Percentiles rank a stretch among this genome's conserved stretches.
phyloP scores from a whole-genome alignment of 2,329 filamentous ascomycete genomes.

The Neofusicoccum ribis region DNA sequence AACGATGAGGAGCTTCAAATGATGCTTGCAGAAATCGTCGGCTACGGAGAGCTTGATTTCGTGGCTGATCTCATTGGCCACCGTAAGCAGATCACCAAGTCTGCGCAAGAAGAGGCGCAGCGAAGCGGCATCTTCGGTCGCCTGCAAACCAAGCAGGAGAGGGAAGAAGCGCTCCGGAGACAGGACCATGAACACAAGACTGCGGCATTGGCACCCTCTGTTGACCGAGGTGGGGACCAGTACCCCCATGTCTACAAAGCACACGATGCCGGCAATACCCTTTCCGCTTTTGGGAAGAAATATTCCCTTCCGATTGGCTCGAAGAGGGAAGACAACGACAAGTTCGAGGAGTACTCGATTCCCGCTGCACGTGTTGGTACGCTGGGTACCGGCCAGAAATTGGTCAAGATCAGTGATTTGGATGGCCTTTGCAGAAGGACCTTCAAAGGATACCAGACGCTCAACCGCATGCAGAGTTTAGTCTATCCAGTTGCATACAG shows the following conservation, averaged over 20 bases:
- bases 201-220: conserved; percentile 67
- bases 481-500: conserved; percentile 94
- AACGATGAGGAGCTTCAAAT: conserved; percentile 85
- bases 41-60: conserved; percentile 90
- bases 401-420: conserved; percentile 77
- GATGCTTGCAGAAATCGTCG: conserved; percentile 82
- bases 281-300: conserved; percentile 76
- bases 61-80: conserved; percentile 86
- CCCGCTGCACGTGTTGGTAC: conserved; percentile 79
- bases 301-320: conserved; percentile 80
- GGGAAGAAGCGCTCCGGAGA: conserved; percentile 73
- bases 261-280: conserved; percentile 80
- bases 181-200: conserved; percentile 84
- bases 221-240: conserved; percentile 67
- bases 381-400: conserved; percentile 69
- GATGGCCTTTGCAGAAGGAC: conserved; percentile 89
- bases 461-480: conserved; percentile 98
- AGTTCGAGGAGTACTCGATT: conserved; percentile 87
- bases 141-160: conserved; percentile 73
- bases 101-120: conserved; percentile 38
- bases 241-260: conserved; percentile 94
- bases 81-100: conserved; percentile 61
- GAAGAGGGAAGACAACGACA: conserved; percentile 66
- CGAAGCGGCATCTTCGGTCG: conserved; percentile 51
- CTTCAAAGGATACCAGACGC: conserved; percentile 87